These are phyloP conservation scores for Curvularia spicifera DNA, from an alignment of 2,329 filamentous ascomycete genomes.

Conservation along the genomic window DNA sequence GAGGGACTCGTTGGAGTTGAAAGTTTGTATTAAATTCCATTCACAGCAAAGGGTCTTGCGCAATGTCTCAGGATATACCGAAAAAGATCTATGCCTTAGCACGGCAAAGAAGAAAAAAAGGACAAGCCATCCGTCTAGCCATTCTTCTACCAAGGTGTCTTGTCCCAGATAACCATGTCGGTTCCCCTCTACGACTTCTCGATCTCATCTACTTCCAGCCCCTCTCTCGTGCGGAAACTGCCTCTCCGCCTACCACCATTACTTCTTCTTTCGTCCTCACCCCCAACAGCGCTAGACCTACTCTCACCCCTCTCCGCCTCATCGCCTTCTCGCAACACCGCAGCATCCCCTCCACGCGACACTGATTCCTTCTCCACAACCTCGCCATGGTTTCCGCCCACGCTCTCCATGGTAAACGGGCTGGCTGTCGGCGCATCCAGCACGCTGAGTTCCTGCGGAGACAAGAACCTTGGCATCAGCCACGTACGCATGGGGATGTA, in stretches of 20 bases:
- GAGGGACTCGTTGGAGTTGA: too few relatives aligned
- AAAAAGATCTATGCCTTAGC: too few relatives aligned
- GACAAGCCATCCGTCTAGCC: neutral
- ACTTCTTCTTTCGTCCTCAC: constrained; percentile 14
- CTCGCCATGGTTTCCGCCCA: constrained; percentile 57
- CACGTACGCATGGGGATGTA: constrained; percentile 62
- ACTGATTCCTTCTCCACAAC: neutral
- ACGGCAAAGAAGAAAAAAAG: neutral
- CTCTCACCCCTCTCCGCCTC: constrained; percentile 29
- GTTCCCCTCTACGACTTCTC: neutral
- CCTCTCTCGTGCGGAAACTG: constrained; percentile 2
- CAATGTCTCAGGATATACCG: too few relatives aligned
- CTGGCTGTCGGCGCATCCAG: constrained; percentile 63
- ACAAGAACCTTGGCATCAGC: constrained; percentile 60
- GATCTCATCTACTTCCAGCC: neutral
- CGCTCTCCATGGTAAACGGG: constrained; percentile 60
- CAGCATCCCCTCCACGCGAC: constrained; percentile 7
- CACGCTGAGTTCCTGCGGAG: constrained; percentile 55
- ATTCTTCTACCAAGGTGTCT: neutral
- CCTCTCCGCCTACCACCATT: neutral
- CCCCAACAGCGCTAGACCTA: constrained; percentile 1
- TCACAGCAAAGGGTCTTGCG: too few relatives aligned
- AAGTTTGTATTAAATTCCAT: too few relatives aligned
- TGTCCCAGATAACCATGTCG: neutral
- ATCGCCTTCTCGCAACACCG: constrained; percentile 33